Evolutionary conservation across 2,329 filamentous ascomycete genomes (phyloP), one percentile per base, ranked within the genome.

Genomic region (Cadophora luteo-olivacea): DNA sequence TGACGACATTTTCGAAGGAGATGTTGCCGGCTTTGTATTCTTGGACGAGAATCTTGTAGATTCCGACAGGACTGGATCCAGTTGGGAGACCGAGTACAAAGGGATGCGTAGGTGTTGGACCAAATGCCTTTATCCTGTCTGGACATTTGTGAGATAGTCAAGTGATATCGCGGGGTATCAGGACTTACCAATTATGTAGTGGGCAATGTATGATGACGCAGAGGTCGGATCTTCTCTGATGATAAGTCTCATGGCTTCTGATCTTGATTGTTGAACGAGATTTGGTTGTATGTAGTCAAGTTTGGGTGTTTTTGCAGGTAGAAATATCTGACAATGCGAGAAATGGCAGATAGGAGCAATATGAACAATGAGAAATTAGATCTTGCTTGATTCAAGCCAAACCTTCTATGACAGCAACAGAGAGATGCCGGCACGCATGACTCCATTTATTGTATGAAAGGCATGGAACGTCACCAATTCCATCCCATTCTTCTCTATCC

Each of bases 1-100:
- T 97, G 77, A 96, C 87, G 76, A 97, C 92, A 90, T 97, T 88
- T 77, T 91, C 89, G 79, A 97, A 97, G 0, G 92, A 95, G 76
- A 97, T 89, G 73, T 85, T 81, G 76, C 89, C 90, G 72, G 87
- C 85, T 81, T 92, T 92, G 83, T 90, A 89, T 77, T 86, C 86
- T 75, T 87, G 81, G 61, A 96, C 92, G 32, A 97, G 86, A 73
- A 90, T 85, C 78, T 89, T 88, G 82, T 97, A 97, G 72, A 96
- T 89, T 63, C 87, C 85, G 70, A 94, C 86, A 2, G 93, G 93
- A 71, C 91, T 94, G 75, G 91, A 94, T 65, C 93, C 93, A 1
- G 93, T 97, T 11, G 93, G 93, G 60, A 97, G 84, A 68, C 93
- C 93, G 58, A 97, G 87, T 6, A 96, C 91, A 77, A 97, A 96